Conservation (phyloP, 2,329 filamentous ascomycete genomes). For the Ophiosphaerella narmari region DNA sequence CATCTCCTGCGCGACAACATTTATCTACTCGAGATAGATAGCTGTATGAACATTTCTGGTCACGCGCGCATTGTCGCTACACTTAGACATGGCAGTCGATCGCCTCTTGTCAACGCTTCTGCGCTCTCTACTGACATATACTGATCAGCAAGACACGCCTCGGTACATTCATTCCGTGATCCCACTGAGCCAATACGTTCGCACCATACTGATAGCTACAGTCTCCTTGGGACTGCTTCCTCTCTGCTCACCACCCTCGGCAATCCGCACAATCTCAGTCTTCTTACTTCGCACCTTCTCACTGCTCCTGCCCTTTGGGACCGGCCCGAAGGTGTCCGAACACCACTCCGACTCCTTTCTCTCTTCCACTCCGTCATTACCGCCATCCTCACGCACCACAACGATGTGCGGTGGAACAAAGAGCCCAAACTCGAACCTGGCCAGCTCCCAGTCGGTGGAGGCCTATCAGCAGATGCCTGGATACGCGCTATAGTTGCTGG, state of each 20-base stretch:
- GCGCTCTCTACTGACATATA: slow-evolving; percentile 64
- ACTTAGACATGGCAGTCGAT: slow-evolving; percentile 65
- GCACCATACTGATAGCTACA: slow-evolving; percentile 29
- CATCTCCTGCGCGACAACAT: slow-evolving; percentile 4
- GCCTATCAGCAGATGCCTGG: slow-evolving; percentile 61
- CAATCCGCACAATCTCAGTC: slow-evolving; percentile 74
- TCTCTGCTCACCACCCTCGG: slow-evolving; percentile 70
- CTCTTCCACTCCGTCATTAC: slow-evolving; percentile 72
- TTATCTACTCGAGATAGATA: too few species aligned
- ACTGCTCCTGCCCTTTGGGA: slow-evolving; percentile 74
- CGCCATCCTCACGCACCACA: slow-evolving; percentile 57
- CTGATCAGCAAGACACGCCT: slow-evolving; percentile 63
- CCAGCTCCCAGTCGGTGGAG: slow-evolving; percentile 47
- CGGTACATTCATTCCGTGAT: slow-evolving; percentile 49
- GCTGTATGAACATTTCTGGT: slow-evolving; percentile 4
- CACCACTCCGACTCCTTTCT: slow-evolving; percentile 69
- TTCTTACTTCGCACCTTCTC: slow-evolving; percentile 74
- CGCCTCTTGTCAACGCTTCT: slow-evolving; percentile 69
- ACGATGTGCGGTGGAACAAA: slow-evolving; percentile 36
- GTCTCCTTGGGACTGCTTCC: slow-evolving; percentile 67
- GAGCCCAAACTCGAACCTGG: slow-evolving; percentile 33
- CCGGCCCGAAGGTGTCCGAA: slow-evolving; percentile 63
- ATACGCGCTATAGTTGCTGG: slow-evolving; percentile 62
- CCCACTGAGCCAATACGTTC: slow-evolving; percentile 8
- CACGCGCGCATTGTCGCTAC: slow-evolving; percentile 3